These are phyloP conservation scores for Letharia lupina DNA, from an alignment of 495 filamentous ascomycete species.

Conservation along the genomic window DNA sequence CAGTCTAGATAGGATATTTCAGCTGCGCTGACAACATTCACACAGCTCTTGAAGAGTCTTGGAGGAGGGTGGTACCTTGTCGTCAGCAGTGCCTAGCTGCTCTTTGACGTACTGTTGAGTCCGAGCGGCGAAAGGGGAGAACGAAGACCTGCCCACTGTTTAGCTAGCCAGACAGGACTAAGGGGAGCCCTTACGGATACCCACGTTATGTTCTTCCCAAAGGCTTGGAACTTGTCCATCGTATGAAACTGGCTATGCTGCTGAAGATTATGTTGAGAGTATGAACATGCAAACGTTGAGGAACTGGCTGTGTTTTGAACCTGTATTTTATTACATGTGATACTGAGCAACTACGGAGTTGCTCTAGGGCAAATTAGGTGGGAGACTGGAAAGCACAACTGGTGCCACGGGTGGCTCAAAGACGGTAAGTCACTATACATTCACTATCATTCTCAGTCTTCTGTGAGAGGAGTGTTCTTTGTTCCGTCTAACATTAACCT, in stretches of 20 bases:
- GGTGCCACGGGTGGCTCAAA: not conserved
- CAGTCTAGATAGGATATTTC: constrained; percentile 49
- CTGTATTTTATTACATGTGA: not conserved
- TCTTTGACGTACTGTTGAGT: constrained; percentile 97
- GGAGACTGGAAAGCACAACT: not conserved
- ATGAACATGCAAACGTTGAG: not conserved
- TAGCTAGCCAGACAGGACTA: constrained; percentile 12
- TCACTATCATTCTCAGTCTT: not conserved
- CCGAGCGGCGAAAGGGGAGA: constrained; percentile 86
- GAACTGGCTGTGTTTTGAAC: not conserved
- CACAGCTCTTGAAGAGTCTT: not conserved
- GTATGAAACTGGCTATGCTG: constrained; percentile 15
- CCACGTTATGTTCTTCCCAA: constrained; percentile 67
- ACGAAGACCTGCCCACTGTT: constrained; percentile 35
- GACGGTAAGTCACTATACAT: not conserved
- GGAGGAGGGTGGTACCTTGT: constrained; percentile 53
- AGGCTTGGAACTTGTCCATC: constrained; percentile 65
- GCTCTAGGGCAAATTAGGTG: not conserved
- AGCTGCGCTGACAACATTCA: not conserved
- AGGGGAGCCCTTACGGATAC: constrained; percentile 26
- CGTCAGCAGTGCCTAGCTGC: constrained; percentile 88
- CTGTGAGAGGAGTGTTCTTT: constrained; percentile 20
- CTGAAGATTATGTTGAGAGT: not conserved
- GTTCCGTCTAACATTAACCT: constrained; percentile 10
- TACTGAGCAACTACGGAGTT: not conserved